Evolutionary conservation across 768 basidiomycete species (phyloP), one percentile per base, ranked within the genome.

Genomic region (Boletus speciosus): DNA sequence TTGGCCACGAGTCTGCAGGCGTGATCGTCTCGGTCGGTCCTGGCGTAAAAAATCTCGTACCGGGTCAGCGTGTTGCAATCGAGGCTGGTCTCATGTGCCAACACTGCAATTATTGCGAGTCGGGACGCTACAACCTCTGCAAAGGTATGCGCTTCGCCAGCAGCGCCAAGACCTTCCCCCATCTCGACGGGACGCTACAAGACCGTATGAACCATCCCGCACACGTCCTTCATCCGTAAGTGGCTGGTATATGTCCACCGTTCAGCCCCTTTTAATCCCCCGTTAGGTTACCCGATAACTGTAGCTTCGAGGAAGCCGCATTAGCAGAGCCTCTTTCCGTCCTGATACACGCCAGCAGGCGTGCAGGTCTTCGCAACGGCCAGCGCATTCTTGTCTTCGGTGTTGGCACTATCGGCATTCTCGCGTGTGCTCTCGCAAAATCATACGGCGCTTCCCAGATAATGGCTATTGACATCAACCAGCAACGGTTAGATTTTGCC

Each of bases 321-420:
- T 80, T 98, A 55, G 93, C 94, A 9, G 96, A 98, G 69, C 96
- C 96, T 25, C 86, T 98, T 54, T 92, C 90, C 42, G 96, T 98
- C 62, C 79, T 95, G 62, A 78, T 96, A 49, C 82, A 84, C 55
- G 82, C 82, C 29, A 72, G 76, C 6, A 74, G 78, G 39, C 78
- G 82, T 37, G 76, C 76, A 8, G 43, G 68, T 42, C 70, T 76
- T 53, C 52, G 60, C 34, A 63, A 77, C 8, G 84, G 85, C 32
- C 84, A 90, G 53, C 77, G 82, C 47, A 84, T 96, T 43, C 85
- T 97, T 57, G 88, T 98, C 49, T 88, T 93, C 59, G 96, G 96
- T 50, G 90, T 88, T 19, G 96, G 96, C 47, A 84, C 96, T 9
- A 96, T 98, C 68, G 96, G 96, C 48, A 81, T 97, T 37, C 84